Percentiles rank a stretch among this genome's conserved stretches.
phyloP scores from a whole-genome alignment of 228 moss, liverwort and hornwort species.

The Sphagnum magellanicum region DNA sequence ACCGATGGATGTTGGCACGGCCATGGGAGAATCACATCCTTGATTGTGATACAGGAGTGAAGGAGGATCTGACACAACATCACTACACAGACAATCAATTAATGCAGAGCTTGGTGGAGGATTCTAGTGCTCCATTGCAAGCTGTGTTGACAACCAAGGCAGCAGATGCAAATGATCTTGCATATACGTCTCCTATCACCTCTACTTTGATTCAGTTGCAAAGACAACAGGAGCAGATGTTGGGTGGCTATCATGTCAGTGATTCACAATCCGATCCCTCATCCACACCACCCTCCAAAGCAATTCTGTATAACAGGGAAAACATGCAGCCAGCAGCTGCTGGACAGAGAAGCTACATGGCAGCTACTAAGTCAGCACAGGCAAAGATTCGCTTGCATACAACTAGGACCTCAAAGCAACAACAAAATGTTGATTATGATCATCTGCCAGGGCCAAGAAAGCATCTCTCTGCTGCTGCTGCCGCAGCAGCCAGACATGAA shows the following conservation, averaged over 20 bases:
- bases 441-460: conserved; percentile 32
- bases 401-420: conserved; percentile 64
- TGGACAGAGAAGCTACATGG: conserved; percentile 64
- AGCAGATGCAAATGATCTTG: conserved; percentile 17
- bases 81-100: conserved; percentile 7
- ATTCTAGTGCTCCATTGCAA: conserved; percentile 8
- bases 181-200: conserved; percentile 26
- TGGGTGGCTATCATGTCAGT: background rate
- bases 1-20: conserved; percentile 92
- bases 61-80: conserved; percentile 4
- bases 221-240: conserved; percentile 19
- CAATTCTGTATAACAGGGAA: conserved; percentile 29
- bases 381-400: conserved; percentile 58
- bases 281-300: conserved; percentile 9
- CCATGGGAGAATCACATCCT: conserved; percentile 84
- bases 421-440: conserved; percentile 44
- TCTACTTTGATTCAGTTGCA: conserved; percentile 2
- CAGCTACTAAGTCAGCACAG: conserved; percentile 62
- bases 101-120: conserved; percentile 16
- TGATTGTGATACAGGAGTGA: conserved; percentile 21
- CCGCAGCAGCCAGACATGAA: background rate
- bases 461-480: conserved; percentile 27
- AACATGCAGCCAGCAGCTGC: conserved; percentile 18
- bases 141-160: conserved; percentile 9
- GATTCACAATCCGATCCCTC: conserved; percentile 12